Evolutionary conservation across 1,284 basidiomycete species (phyloP), one percentile per base, ranked within the genome.

Genomic region (Heterobasidion parviporum): DNA sequence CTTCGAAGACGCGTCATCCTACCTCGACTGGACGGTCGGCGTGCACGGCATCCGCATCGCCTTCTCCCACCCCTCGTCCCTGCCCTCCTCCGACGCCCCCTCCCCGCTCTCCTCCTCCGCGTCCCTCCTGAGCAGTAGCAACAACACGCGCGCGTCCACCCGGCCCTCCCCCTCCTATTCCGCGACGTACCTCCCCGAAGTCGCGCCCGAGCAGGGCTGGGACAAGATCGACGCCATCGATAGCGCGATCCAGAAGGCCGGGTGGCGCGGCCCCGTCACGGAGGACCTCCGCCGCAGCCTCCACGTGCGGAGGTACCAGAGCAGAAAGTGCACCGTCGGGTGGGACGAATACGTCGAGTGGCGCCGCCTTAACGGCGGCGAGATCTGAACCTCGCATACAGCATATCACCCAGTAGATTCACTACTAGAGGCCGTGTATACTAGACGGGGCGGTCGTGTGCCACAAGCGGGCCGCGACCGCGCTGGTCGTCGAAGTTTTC

Each of bases 181-280:
- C 3, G 95, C 95, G 2, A 96, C 92, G 1, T 99, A 97, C 70
- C 79, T 99, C n/a, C 96, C 96, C 3, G 88, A 98, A 59, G 89
- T 99, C 54, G 87, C 91, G 45, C 81, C 86, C 0, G 93, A 93
- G 52, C 96, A 98, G 71, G 94, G 92, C 3, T 99, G 96, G 96
- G 82, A 85, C 57, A 89, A 90, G 76, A 74, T 86, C 54, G 90
- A 97, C 67, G 87, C 96, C 1, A 75, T 99, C 47, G 87, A 95
- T 63, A 92, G 85, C 63, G 93, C 94, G 14, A 94, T 98, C 60
- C 82, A 83, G 57, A 99, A 99, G 72, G 92, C 94, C 6, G 94
- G 93, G 3, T 98, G 88, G 83, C 81, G 73, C 56, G 93, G 92
- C 1, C 69, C 71, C 35, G 92, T 98, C 62, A 89, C 85, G 2